Percentiles rank a stretch among this genome's conserved stretches.
Conservation (phyloP, 164 flowering plant species). For the Vitis cinerea region DNA sequence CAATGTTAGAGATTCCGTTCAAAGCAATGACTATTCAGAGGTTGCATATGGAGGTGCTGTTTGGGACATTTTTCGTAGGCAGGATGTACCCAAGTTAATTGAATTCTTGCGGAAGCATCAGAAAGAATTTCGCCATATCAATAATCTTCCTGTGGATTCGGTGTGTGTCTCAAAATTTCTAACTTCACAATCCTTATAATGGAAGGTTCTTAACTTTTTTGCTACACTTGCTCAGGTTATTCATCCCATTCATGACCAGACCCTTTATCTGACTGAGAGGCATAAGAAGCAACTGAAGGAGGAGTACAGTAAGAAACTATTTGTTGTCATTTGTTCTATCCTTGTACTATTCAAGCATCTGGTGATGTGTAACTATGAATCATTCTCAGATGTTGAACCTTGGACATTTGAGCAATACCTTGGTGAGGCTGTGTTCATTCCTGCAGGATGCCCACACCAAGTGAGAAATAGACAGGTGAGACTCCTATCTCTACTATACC, state of each 20-base stretch:
- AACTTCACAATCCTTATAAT: too few species aligned
- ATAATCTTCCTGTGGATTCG: constrained; percentile 46
- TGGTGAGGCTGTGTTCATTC: constrained; percentile 85
- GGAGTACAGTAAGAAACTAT: constrained; percentile 55
- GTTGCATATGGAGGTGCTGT: constrained; percentile 61
- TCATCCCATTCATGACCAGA: constrained; percentile 89
- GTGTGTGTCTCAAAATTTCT: constrained; percentile 33
- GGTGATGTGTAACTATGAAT: background rate
- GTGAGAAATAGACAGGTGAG: constrained; percentile 75
- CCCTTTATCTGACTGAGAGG: constrained; percentile 53
- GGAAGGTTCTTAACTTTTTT: constrained; percentile 4
- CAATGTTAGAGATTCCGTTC: background rate
- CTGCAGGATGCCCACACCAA: constrained; percentile 92
- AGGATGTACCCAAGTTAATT: constrained; percentile 70
- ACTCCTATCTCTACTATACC: background rate
- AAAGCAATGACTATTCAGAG: constrained; percentile 11
- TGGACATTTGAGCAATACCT: constrained; percentile 87
- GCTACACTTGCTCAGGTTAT: constrained; percentile 46
- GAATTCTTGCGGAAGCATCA: constrained; percentile 59
- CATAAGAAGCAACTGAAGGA: constrained; percentile 75
- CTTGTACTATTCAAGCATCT: background rate
- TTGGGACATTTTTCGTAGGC: constrained; percentile 86
- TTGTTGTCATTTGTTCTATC: background rate
- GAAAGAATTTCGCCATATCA: constrained; percentile 61
- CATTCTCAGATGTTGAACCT: constrained; percentile 60